phyloP scores from a whole-genome alignment of 2,329 filamentous ascomycete species.

The Cladosporium sp. region DNA sequence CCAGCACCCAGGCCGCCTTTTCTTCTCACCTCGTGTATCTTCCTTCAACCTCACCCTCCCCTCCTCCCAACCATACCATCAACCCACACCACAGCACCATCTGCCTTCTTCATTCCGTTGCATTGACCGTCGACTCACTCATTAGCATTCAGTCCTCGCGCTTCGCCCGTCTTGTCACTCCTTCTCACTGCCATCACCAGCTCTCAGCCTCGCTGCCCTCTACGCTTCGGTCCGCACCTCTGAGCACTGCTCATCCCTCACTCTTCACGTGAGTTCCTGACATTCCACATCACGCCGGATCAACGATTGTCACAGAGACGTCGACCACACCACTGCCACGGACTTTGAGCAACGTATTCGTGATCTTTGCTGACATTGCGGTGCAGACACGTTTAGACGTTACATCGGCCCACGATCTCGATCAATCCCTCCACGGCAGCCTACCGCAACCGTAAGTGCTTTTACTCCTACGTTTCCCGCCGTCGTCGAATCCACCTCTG shows the following conservation, averaged over 20 bases:
- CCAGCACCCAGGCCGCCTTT: not conserved
- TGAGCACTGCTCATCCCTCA: slow-evolving; percentile 2
- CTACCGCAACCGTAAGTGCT: too few species aligned
- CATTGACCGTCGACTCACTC: slow-evolving; percentile 26
- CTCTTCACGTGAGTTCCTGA: not conserved
- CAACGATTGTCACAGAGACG: not conserved
- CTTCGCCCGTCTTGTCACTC: slow-evolving; percentile 43
- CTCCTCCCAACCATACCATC: slow-evolving; percentile 16
- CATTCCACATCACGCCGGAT: not conserved
- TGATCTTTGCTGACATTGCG: not conserved
- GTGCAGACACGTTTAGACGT: not conserved
- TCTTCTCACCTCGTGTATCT: not conserved
- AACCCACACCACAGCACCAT: slow-evolving; percentile 24
- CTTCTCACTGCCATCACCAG: slow-evolving; percentile 99
- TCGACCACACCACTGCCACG: not conserved
- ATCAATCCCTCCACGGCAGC: slow-evolving; percentile 7
- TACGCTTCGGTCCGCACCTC: not conserved
- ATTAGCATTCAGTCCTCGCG: slow-evolving; percentile 17
- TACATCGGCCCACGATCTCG: slow-evolving; percentile 10
- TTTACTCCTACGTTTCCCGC: too few species aligned
- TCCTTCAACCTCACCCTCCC: slow-evolving; percentile 10
- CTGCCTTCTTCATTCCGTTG: slow-evolving; percentile 32
- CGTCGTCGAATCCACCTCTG: too few species aligned
- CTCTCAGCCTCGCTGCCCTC: slow-evolving; percentile 51
- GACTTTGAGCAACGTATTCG: not conserved